Evolutionary conservation across 2,329 filamentous ascomycete species (phyloP).

Genomic region (Pseudogymnoascus pannorum): DNA sequence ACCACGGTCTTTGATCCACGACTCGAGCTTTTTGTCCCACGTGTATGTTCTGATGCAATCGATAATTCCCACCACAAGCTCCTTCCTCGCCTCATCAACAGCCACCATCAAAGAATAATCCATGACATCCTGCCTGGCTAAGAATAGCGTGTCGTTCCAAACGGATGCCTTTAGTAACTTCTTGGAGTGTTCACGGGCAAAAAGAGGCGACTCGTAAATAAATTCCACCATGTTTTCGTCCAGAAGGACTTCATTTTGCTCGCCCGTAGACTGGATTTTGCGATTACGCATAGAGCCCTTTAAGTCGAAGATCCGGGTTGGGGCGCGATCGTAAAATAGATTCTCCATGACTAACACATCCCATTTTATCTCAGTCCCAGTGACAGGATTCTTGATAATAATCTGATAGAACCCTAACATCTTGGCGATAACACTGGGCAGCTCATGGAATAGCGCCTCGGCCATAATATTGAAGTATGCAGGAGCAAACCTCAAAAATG

Average conservation of each 20-base stretch:
- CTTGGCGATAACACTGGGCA: slow-evolving; percentile 95
- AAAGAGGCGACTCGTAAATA: slow-evolving; percentile 94
- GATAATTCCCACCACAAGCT: slow-evolving; percentile 95
- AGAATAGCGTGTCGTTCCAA: slow-evolving; percentile 95
- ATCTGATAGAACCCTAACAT: slow-evolving; percentile 99
- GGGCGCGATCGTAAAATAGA: slow-evolving; percentile 88
- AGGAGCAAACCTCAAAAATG: slow-evolving; percentile 90
- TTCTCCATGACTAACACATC: slow-evolving; percentile 97
- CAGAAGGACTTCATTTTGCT: slow-evolving; percentile 90
- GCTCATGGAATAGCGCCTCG: slow-evolving; percentile 86
- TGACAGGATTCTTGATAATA: slow-evolving; percentile 88
- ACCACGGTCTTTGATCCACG: slow-evolving; percentile 96
- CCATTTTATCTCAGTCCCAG: slow-evolving; percentile 88
- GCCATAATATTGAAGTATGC: slow-evolving; percentile 98
- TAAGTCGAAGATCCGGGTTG: slow-evolving; percentile 86
- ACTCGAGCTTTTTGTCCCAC: slow-evolving; percentile 99
- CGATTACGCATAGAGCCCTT: slow-evolving; percentile 98
- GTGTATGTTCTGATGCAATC: slow-evolving; percentile 98
- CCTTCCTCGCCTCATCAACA: slow-evolving; percentile 81
- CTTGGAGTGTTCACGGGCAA: slow-evolving; percentile 92
- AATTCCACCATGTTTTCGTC: slow-evolving; percentile 99
- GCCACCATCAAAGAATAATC: slow-evolving; percentile 98
- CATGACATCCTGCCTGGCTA: slow-evolving; percentile 95
- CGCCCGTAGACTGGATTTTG: slow-evolving; percentile 90
- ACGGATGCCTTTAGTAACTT: slow-evolving; percentile 85